Base-by-base conservation (phyloP, 2,329 filamentous ascomycete species). In the Fusarium algeriense region DNA sequence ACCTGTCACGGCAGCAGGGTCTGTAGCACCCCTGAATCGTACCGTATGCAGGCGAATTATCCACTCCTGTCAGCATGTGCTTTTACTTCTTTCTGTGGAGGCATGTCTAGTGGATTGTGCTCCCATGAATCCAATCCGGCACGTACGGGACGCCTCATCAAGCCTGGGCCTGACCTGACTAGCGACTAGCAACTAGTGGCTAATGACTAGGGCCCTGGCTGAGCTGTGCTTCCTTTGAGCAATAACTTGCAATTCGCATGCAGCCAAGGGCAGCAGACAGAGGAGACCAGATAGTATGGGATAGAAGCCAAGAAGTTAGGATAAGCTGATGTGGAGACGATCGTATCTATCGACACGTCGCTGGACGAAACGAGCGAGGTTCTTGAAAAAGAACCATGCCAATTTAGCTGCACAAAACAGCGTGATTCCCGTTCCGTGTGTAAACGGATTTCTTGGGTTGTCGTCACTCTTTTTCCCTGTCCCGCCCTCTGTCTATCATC, bases 261-360 rank as follows among this genome's bases (percentile, higher is more conserved):
- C 53, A 71, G 53, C 49, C 19, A 64, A 58, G 54, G 57, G 32
- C 41, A 69, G 44, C 7, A 15, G 20, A n/a, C 10, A 60, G 20
- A 44, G 19, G 23, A 44, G 32, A 60, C 23, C 23, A 61, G 54
- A 35, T 46, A 30, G 12, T 32, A 46, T 58, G 57, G 37, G 40
- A 44, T 23, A 35, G 40, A 60, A 60, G 57, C 40, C 63, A 57
- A 66, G 58, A 45, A 69, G 44, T 60, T 41, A 44, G 58, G 37
- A 58, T 37, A 69, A 71, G 68, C 55, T 60, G 68, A 69, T 69
- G 69, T 71, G 69, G 69, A 49, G 56, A 71, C 61, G 38, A 66
- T 55, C 44, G 34, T 41, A 48, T 44, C 57, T 69, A 55, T 64
- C 69, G 68, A 71, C 69, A 71, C 69, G 68, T 71, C 37, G 58